phyloP scores from a whole-genome alignment of 768 basidiomycete species.

The Auriscalpium orientale region DNA sequence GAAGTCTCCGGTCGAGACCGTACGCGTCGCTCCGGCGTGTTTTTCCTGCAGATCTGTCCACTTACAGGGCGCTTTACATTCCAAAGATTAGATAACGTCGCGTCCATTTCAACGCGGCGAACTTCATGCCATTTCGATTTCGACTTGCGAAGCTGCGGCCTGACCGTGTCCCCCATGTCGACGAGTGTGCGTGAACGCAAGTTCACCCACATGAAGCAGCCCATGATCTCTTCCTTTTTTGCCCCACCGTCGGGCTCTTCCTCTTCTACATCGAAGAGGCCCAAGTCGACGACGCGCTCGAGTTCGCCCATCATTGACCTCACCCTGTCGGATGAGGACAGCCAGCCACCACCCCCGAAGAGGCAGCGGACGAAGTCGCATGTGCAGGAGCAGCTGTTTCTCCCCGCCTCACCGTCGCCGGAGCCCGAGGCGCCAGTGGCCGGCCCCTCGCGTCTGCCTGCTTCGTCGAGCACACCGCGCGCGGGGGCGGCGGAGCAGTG shows the following conservation, averaged over 20 bases:
- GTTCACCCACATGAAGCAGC: conserved; percentile 11
- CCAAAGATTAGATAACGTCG: too few relatives aligned
- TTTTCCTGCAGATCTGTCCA: too few relatives aligned
- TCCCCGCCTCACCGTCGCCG: neutral
- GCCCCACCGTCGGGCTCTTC: neutral
- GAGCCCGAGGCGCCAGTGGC: neutral
- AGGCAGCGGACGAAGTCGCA: conserved; percentile 2
- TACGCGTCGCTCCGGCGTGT: neutral
- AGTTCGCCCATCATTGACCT: conserved; percentile 12
- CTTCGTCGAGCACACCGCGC: neutral
- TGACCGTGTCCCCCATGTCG: conserved; percentile 2
- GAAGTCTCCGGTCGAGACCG: neutral
- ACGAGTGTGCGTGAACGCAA: neutral
- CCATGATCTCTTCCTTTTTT: conserved; percentile 12
- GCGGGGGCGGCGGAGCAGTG: conserved; percentile 3
- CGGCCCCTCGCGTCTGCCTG: neutral
- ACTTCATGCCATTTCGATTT: too few relatives aligned
- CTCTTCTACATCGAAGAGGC: neutral
- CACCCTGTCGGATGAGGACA: conserved; percentile 12
- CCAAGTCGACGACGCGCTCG: neutral
- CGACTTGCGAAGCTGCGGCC: neutral
- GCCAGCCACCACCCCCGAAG: conserved; percentile 2
- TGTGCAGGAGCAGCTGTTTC: neutral
- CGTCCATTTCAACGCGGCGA: neutral
- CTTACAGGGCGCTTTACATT: too few relatives aligned